Evolutionary conservation across 2,329 filamentous ascomycete genomes (phyloP).

Genomic region (Talaromyces sp.): DNA sequence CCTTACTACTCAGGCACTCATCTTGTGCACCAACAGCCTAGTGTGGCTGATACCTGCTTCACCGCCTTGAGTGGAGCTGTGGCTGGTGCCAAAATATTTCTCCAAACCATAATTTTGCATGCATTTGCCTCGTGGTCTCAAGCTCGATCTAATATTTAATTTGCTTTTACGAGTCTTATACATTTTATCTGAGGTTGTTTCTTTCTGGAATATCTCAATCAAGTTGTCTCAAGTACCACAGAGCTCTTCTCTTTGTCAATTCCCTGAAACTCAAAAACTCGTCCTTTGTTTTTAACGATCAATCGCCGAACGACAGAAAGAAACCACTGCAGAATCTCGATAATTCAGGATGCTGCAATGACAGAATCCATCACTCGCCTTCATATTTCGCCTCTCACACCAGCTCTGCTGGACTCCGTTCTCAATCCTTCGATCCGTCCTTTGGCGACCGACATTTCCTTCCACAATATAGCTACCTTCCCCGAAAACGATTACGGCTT

Average conservation of each 20-base stretch:
- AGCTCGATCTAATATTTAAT: not conserved
- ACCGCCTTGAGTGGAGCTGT: constrained; percentile 11
- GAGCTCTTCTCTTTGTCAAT: not conserved
- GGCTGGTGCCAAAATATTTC: constrained; percentile 12
- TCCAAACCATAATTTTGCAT: not conserved
- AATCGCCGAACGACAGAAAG: not conserved
- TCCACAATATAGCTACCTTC: constrained; percentile 79
- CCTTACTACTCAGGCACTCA: not conserved
- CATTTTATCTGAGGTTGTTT: not conserved
- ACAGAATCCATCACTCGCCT: constrained; percentile 55
- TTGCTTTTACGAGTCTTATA: not conserved
- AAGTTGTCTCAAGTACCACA: not conserved
- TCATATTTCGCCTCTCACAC: constrained; percentile 83
- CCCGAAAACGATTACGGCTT: constrained; percentile 90
- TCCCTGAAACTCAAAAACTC: not conserved
- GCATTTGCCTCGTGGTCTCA: not conserved
- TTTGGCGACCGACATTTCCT: constrained; percentile 78
- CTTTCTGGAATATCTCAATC: not conserved
- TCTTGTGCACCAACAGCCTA: not conserved
- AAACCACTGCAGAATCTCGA: not conserved
- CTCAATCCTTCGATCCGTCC: constrained; percentile 67
- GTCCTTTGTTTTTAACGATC: not conserved
- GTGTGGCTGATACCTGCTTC: not conserved
- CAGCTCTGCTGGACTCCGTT: constrained; percentile 69
- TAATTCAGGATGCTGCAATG: constrained; percentile 30